Conservation (phyloP, 176 grass and related monocot genomes). For the maize (Zea mays) region DNA sequence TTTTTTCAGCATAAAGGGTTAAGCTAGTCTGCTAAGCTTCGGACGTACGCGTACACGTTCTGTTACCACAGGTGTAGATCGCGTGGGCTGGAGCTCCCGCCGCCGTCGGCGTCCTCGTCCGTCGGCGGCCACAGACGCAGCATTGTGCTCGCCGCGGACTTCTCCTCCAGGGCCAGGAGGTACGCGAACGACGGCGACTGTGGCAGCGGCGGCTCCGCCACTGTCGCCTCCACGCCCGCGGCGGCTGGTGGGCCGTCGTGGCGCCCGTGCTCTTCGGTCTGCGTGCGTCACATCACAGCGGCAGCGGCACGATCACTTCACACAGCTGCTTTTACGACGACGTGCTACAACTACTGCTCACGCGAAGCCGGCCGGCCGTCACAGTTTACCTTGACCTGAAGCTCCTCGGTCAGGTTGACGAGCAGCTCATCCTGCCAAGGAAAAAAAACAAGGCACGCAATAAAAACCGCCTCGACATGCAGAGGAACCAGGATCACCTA, state of each 20-base stretch:
- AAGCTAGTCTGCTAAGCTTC: neutral
- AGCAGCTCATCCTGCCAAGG: conserved; percentile 45
- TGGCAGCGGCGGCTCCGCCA: conserved; percentile 1
- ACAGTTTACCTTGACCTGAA: conserved; percentile 43
- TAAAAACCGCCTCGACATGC: no score
- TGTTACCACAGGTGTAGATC: conserved; percentile 54
- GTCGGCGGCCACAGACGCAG: conserved; percentile 50
- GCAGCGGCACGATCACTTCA: neutral
- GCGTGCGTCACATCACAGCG: neutral
- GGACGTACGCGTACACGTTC: neutral
- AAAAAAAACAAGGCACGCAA: neutral
- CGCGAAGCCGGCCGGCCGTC: neutral
- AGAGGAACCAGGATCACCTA: no score
- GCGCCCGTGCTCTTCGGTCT: neutral
- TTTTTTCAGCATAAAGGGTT: neutral
- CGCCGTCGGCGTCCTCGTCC: neutral
- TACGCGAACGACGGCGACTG: conserved; percentile 30
- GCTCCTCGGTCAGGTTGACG: conserved; percentile 35
- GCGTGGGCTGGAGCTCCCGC: neutral
- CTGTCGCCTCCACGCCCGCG: neutral
- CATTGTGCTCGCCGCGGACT: conserved; percentile 30
- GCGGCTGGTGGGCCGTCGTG: neutral
- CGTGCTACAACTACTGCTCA: neutral
- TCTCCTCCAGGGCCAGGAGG: conserved; percentile 31
- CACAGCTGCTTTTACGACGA: no score